Conservation (phyloP, 441 rosid species). For the Pelargonium citronellum region DNA sequence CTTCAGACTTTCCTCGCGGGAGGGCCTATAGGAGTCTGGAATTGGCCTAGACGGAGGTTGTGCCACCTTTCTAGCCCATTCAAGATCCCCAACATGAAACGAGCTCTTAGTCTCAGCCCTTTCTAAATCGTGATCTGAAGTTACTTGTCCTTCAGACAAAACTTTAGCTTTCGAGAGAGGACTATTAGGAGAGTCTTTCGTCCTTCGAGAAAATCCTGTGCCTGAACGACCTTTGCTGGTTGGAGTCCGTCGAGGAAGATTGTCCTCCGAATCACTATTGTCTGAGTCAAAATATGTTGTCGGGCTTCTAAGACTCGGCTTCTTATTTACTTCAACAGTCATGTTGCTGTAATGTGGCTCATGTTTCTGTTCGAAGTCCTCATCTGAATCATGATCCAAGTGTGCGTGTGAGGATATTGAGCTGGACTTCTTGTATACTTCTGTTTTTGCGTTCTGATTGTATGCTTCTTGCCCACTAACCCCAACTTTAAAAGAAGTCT, state of each 20-base stretch:
- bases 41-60: conserved; percentile 30
- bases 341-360: background rate
- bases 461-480: conserved; percentile 23
- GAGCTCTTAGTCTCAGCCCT: conserved; percentile 20
- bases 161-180: too few species aligned
- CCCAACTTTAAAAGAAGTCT: conserved; percentile 24
- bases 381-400: conserved; percentile 35
- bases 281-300: conserved; percentile 32
- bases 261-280: conserved; percentile 41
- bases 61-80: conserved; percentile 24
- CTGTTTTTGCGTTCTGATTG: conserved; percentile 26
- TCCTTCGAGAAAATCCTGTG: conserved; percentile 36
- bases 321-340: conserved; percentile 29
- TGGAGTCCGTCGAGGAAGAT: conserved; percentile 27
- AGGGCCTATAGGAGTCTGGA: conserved; percentile 25
- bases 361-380: conserved; percentile 15
- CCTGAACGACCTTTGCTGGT: conserved; percentile 29
- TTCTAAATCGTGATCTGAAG: conserved; percentile 13
- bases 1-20: conserved; percentile 18
- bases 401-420: conserved; percentile 22
- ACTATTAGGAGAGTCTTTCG: too few species aligned
- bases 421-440: conserved; percentile 28
- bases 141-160: background rate
- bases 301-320: conserved; percentile 23
- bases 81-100: conserved; percentile 21